phyloP scores from a whole-genome alignment of 2,329 filamentous ascomycete species.

The Cordyceps farinosa region DNA sequence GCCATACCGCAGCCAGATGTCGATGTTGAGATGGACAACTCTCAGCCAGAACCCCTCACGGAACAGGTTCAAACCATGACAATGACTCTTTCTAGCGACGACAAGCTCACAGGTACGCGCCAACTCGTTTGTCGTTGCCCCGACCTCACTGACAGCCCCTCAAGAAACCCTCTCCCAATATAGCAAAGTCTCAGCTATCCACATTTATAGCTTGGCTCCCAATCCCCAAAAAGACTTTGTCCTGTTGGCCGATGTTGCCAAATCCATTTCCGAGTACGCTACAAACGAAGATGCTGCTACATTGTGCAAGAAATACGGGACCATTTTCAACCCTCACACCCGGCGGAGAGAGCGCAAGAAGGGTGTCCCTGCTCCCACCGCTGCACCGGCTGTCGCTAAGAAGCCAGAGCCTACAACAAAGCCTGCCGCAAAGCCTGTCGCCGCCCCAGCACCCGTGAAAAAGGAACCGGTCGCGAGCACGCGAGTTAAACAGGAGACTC shows the following conservation, averaged over 20 bases:
- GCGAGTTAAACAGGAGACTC: constrained; percentile 25
- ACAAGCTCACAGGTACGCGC: constrained; percentile 62
- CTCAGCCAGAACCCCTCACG: constrained; percentile 48
- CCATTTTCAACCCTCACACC: constrained; percentile 71
- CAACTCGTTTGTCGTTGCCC: neutral
- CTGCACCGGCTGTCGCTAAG: constrained; percentile 23
- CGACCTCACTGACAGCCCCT: constrained; percentile 15
- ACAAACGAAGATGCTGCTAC: constrained; percentile 57
- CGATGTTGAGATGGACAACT: constrained; percentile 69
- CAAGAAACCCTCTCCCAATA: constrained; percentile 57
- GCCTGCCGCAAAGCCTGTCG: constrained; percentile 22
- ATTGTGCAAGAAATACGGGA: constrained; percentile 62
- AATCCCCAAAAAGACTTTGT: constrained; percentile 66
- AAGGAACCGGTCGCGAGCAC: neutral
- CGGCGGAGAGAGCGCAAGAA: constrained; percentile 44
- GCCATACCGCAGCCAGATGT: constrained; percentile 44
- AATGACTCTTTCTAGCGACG: constrained; percentile 67
- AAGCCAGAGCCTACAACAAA: constrained; percentile 29
- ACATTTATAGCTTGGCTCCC: constrained; percentile 81
- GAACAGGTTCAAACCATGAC: constrained; percentile 53
- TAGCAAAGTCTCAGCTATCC: constrained; percentile 70
- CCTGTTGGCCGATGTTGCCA: constrained; percentile 65
- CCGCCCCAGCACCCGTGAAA: constrained; percentile 7
- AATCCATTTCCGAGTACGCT: constrained; percentile 56
- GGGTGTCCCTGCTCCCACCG: constrained; percentile 26